These are phyloP conservation scores for Malassezia sympodialis DNA, from an alignment of 1,284 basidiomycete species.

Conservation along the genomic window DNA sequence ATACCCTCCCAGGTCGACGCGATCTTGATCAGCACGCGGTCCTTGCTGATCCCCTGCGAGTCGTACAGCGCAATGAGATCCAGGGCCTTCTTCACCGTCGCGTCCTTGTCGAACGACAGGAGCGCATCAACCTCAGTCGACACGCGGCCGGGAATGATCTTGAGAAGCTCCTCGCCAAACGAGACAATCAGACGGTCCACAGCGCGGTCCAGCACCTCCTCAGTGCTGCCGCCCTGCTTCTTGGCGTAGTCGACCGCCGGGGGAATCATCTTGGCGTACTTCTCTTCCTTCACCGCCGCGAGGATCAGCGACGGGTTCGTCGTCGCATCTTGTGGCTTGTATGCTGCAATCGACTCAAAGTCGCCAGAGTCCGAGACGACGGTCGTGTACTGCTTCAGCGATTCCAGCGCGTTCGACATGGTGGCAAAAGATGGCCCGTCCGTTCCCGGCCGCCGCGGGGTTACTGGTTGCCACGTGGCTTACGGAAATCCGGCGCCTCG, in stretches of 20 bases:
- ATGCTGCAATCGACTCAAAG: slow-evolving; percentile 45
- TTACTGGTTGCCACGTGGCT: neutral
- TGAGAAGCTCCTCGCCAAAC: slow-evolving; percentile 90
- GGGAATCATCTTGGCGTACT: slow-evolving; percentile 75
- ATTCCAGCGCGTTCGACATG: slow-evolving; percentile 31
- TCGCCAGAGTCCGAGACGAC: slow-evolving; percentile 48
- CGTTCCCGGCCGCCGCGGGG: neutral
- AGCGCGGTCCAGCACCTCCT: slow-evolving; percentile 55
- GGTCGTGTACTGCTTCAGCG: slow-evolving; percentile 44
- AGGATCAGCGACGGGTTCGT: slow-evolving; percentile 58
- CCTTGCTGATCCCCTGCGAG: slow-evolving; percentile 76
- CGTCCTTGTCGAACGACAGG: slow-evolving; percentile 90
- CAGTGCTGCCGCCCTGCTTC: slow-evolving; percentile 54
- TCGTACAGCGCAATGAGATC: slow-evolving; percentile 91
- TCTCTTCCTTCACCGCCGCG: slow-evolving; percentile 80
- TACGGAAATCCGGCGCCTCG: neutral
- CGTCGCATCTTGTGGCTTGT: slow-evolving; percentile 49
- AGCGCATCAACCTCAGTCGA: slow-evolving; percentile 98
- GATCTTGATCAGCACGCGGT: slow-evolving; percentile 90
- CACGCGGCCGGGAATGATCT: slow-evolving; percentile 92
- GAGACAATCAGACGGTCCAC: slow-evolving; percentile 86
- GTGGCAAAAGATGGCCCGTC: neutral
- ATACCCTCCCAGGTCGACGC: slow-evolving; percentile 99
- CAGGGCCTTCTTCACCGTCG: slow-evolving; percentile 69
- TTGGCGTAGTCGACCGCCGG: slow-evolving; percentile 72